A percentile compares a stretch with the other conserved stretches of the same genome.
phyloP scores from a whole-genome alignment of 306 rosid genomes.

The Rubus parviflorus region DNA sequence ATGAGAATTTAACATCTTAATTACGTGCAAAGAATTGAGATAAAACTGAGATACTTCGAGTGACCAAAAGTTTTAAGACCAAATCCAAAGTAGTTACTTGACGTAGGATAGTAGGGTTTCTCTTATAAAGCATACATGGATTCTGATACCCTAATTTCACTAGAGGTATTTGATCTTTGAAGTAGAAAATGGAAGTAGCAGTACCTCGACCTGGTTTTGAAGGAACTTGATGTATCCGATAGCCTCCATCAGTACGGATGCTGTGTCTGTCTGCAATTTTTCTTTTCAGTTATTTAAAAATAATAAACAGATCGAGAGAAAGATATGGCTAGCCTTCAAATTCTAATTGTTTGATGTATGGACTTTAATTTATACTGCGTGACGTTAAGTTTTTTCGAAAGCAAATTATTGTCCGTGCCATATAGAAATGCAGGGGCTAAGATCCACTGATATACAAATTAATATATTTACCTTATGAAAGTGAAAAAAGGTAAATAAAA shows the following conservation, averaged over 20 bases:
- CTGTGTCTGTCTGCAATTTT: conserved; percentile 72
- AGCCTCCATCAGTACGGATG: conserved; percentile 54
- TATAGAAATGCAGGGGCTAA: neutral
- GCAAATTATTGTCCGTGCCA: neutral
- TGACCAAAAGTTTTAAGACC: neutral
- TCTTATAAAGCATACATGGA: too few species aligned
- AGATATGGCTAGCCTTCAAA: neutral
- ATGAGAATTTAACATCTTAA: neutral
- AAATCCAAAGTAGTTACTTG: neutral
- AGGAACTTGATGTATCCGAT: conserved; percentile 55
- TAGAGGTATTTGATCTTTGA: neutral
- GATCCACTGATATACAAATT: neutral
- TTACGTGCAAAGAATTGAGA: too few species aligned
- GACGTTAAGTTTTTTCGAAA: neutral
- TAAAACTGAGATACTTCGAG: too few species aligned
- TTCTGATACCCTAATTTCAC: too few species aligned
- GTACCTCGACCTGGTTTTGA: conserved; percentile 91
- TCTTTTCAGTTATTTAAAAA: neutral
- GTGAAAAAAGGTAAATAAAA: neutral
- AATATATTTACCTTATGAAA: neutral
- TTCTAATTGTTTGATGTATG: neutral
- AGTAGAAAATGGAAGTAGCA: neutral
- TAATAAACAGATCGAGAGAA: neutral
- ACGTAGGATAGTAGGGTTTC: neutral
- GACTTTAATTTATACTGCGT: neutral